Conservation (phyloP, 2,329 filamentous ascomycete species). For the Fusarium sp. region DNA sequence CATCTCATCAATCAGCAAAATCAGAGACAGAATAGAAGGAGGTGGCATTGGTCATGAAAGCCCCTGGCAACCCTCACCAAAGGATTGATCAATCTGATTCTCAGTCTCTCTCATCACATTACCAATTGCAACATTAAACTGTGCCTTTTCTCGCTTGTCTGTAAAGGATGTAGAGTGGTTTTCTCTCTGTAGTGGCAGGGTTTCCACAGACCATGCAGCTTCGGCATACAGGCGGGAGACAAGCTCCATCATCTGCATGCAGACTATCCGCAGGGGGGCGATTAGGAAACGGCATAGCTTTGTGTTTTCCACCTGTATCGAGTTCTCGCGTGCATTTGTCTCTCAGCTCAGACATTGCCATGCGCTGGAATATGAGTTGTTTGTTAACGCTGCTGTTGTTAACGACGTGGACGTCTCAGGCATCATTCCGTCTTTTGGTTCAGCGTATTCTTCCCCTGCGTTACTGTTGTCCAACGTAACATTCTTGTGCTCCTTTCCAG, state of each 20-base stretch:
- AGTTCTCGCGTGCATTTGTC: constrained; percentile 13
- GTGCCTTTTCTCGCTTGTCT: constrained; percentile 2
- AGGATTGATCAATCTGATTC: constrained; percentile 20
- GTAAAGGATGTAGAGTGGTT: background rate
- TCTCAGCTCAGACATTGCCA: constrained; percentile 14
- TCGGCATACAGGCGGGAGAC: constrained; percentile 27
- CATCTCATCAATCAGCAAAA: constrained; percentile 22
- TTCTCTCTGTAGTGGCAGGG: constrained; percentile 26
- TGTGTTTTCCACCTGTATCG: constrained; percentile 22
- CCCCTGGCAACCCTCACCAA: constrained; percentile 25
- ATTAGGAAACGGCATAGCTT: constrained; percentile 9
- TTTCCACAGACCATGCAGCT: constrained; percentile 32
- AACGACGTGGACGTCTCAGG: constrained; percentile 23
- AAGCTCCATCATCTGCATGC: constrained; percentile 30
- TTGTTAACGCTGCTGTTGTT: constrained; percentile 22
- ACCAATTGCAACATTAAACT: constrained; percentile 4
- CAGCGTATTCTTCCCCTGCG: constrained; percentile 29
- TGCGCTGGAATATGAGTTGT: constrained; percentile 20
- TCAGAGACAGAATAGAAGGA: constrained; percentile 9
- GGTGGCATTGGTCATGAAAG: constrained; percentile 28
- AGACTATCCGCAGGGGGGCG: constrained; percentile 13
- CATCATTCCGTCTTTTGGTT: constrained; percentile 15
- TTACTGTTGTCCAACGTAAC: constrained; percentile 24
- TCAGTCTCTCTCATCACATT: constrained; percentile 20
- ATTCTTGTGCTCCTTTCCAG: constrained; percentile 22